These are phyloP conservation scores for Russula vinacea DNA, from an alignment of 768 basidiomycete species.

Conservation along the genomic window DNA sequence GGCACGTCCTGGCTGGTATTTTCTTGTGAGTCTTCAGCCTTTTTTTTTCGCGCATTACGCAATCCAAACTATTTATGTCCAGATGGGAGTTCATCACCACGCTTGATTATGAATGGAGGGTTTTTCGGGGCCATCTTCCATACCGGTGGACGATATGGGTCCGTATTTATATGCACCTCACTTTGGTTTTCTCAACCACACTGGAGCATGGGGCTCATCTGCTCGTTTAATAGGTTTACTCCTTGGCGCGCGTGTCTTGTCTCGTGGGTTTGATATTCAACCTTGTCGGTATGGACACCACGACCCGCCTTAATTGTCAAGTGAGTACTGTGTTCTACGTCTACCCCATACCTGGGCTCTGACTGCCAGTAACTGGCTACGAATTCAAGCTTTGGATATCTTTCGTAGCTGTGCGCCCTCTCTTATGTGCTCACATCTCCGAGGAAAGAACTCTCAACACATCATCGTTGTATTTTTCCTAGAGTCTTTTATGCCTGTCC, in stretches of 20 bases:
- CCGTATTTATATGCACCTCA: not conserved
- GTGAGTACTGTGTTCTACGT: not conserved
- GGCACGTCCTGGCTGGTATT: not conserved
- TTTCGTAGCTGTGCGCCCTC: conserved; percentile 3
- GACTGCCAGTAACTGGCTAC: not conserved
- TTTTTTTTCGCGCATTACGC: not conserved
- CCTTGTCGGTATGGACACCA: not conserved
- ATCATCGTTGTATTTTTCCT: not conserved
- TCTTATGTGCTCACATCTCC: not conserved
- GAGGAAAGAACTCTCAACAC: not conserved
- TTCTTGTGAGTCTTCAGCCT: not conserved
- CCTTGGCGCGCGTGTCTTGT: not conserved
- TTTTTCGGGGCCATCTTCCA: not conserved
- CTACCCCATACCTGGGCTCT: not conserved
- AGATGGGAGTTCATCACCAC: conserved; percentile 4
- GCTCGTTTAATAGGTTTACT: not conserved
- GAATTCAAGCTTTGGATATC: not conserved
- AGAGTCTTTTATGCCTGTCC: not conserved
- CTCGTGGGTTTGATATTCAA: not conserved
- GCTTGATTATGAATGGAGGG: not conserved
- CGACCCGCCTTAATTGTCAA: not conserved
- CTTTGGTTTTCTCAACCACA: not conserved
- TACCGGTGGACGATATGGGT: conserved; percentile 1
- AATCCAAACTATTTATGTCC: not conserved
- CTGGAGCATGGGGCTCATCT: not conserved